Evolutionary conservation across 1,284 basidiomycete genomes (phyloP), one percentile per base, ranked within the genome.

Genomic region (Apiotrichum mycotoxinovorans): DNA sequence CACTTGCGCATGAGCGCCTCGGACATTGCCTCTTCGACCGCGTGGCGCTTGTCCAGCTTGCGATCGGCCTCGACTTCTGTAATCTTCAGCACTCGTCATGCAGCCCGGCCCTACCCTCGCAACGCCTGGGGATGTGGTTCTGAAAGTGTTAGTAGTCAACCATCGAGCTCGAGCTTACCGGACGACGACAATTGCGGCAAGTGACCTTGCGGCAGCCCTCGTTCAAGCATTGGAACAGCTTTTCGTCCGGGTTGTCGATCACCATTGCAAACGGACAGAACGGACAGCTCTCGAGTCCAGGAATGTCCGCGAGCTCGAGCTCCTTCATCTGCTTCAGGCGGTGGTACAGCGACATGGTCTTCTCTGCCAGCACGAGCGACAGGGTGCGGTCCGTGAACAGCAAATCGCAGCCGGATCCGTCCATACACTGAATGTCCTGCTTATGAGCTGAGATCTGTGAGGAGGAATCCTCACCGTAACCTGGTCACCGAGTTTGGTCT

Each of bases 11-110:
- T 87, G 33, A 92, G 78, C 2, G 91, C 90, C 49, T 82, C 81
- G 35, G 88, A 88, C 90, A 94, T 92, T 4, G 90, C 91, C 71
- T 94, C 91, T 69, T 93, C 91, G 37, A 94, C 81, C 0, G 81
- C 72, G 76, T 93, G 90, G 49, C 85, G 81, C 12, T 82, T 85
- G 73, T 89, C 83, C 10, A 91, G 74, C 54, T 83, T 83, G 58
- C 82, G 84, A 69, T 91, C 88, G 9, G 84, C 81, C 58, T 86
- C 85, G 58, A 82, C 79, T 73, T 91, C 73, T 35, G 43, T 8
- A 4, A 23, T 22, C 87, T 62, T 33, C 45, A 14, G 22, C 41
- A 30, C 27, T 54, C 26, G 27, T 41, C 15, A 4, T 23, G 23
- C 15, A 7, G 37, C 37, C 37, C 4, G 41, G 9, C 7, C 43